phyloP scores from a whole-genome alignment of 768 basidiomycete genomes.

The Phaeolepiota aurea region DNA sequence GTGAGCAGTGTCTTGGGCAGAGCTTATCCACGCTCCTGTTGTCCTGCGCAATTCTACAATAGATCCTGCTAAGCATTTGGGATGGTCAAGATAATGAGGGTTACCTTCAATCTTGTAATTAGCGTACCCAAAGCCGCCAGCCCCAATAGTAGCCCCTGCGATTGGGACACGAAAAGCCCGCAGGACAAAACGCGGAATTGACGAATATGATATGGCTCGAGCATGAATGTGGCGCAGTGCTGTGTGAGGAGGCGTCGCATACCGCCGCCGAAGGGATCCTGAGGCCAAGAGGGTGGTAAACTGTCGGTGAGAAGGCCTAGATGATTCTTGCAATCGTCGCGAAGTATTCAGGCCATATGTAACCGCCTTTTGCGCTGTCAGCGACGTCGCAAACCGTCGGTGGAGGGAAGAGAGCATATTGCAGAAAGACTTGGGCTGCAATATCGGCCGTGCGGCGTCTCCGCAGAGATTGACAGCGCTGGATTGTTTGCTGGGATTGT shows the following conservation, averaged over 20 bases:
- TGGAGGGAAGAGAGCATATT: constrained; percentile 36
- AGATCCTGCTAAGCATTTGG: not conserved
- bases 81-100: constrained; percentile 11
- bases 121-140: constrained; percentile 87
- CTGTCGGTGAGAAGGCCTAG: constrained; percentile 45
- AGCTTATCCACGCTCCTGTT: constrained; percentile 56
- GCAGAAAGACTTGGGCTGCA: not conserved
- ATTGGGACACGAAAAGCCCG: constrained; percentile 85
- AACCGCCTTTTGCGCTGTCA: constrained; percentile 33
- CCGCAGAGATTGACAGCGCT: too few relatives aligned
- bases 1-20: constrained; percentile 63
- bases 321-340: constrained; percentile 19
- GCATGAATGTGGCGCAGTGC: constrained; percentile 59
- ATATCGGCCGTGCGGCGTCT: too few relatives aligned
- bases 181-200: constrained; percentile 83
- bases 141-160: constrained; percentile 84
- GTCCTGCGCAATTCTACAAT: constrained; percentile 64
- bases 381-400: constrained; percentile 23
- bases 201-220: constrained; percentile 76
- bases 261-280: constrained; percentile 42
- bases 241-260: constrained; percentile 31
- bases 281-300: constrained; percentile 49
- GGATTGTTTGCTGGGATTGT: too few relatives aligned
- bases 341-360: constrained; percentile 45
- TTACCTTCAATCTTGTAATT: constrained; percentile 95